Evolutionary conservation across 2,329 filamentous ascomycete species (phyloP).

Genomic region (Trichophyton simii): DNA sequence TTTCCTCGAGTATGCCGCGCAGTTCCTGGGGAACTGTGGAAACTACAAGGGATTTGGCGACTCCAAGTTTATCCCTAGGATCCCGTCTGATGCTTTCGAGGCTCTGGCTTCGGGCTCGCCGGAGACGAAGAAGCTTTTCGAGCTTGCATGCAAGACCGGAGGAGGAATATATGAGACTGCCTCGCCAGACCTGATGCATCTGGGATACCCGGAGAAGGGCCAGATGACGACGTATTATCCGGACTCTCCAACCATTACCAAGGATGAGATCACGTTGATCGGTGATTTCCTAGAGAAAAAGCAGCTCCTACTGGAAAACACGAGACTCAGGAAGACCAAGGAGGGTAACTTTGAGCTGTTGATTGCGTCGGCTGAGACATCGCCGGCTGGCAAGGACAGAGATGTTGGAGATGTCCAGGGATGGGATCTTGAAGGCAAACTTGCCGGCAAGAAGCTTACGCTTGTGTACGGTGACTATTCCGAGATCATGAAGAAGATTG

Average conservation of each 20-base stretch:
- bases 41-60: slow-evolving; percentile 86
- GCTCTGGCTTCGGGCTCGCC: slow-evolving; percentile 49
- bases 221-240: slow-evolving; percentile 78
- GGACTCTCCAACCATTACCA: slow-evolving; percentile 59
- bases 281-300: slow-evolving; percentile 62
- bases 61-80: slow-evolving; percentile 67
- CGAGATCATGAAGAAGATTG: slow-evolving; percentile 57
- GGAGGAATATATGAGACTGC: slow-evolving; percentile 60
- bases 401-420: slow-evolving; percentile 56
- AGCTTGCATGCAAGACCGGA: slow-evolving; percentile 44
- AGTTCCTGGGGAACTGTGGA: slow-evolving; percentile 67
- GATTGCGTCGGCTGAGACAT: slow-evolving; percentile 55
- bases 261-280: slow-evolving; percentile 60
- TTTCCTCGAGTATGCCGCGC: slow-evolving; percentile 65
- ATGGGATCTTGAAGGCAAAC: slow-evolving; percentile 47
- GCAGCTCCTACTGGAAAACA: slow-evolving; percentile 61
- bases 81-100: slow-evolving; percentile 50
- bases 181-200: slow-evolving; percentile 54
- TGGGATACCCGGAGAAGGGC: slow-evolving; percentile 61
- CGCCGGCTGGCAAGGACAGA: slow-evolving; percentile 49
- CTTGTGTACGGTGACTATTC: slow-evolving; percentile 64
- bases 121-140: slow-evolving; percentile 52
- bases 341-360: slow-evolving; percentile 57
- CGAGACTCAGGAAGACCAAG: slow-evolving; percentile 54
- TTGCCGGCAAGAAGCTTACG: slow-evolving; percentile 56